phyloP scores from a whole-genome alignment of 495 filamentous ascomycete species.

The Hyaloscypha hepaticicola region DNA sequence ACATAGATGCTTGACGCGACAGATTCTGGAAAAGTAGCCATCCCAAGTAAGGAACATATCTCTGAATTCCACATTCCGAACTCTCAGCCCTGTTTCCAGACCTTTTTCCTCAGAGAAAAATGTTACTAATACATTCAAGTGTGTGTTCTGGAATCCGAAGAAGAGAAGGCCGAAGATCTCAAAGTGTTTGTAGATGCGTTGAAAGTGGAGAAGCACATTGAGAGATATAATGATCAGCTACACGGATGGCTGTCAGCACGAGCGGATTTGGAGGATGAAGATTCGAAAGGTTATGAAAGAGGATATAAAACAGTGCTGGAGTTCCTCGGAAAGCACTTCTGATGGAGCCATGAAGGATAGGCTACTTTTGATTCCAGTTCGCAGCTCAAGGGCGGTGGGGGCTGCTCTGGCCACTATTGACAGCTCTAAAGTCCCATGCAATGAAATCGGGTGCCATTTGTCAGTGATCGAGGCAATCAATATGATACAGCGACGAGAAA shows the following conservation, averaged over 20 bases:
- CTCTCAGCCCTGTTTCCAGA: too few relatives aligned
- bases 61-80: too few relatives aligned
- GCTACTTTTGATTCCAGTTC: neutral
- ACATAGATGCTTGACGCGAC: slow-evolving; percentile 70
- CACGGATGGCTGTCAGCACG: slow-evolving; percentile 91
- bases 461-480: neutral
- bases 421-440: neutral
- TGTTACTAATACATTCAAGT: too few relatives aligned
- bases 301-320: slow-evolving; percentile 72
- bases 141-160: slow-evolving; percentile 63
- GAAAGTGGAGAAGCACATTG: slow-evolving; percentile 67
- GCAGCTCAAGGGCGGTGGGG: neutral
- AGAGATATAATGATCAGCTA: slow-evolving; percentile 75
- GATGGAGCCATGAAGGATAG: neutral
- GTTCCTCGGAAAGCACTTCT: slow-evolving; percentile 61
- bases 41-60: too few relatives aligned
- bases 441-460: neutral
- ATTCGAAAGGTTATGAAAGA: slow-evolving; percentile 70
- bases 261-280: slow-evolving; percentile 61
- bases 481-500: too few relatives aligned
- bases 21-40: slow-evolving; percentile 63
- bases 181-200: slow-evolving; percentile 65
- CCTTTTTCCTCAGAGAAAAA: too few relatives aligned
- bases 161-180: slow-evolving; percentile 66
- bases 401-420: neutral